phyloP scores from a whole-genome alignment of 129 eudicot genomes.

The Solidago caesia region DNA sequence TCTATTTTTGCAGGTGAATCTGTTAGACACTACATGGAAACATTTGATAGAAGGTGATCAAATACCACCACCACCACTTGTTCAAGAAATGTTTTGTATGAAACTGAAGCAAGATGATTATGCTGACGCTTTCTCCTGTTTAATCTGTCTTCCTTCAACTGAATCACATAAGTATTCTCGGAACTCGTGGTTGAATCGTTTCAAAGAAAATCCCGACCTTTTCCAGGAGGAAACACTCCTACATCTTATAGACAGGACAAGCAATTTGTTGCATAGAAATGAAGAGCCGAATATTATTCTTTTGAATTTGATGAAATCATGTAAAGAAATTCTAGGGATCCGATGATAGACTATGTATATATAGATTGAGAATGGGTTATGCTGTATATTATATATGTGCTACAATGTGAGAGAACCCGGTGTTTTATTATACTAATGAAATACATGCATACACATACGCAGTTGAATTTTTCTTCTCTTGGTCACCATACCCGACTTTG shows the following conservation, averaged over 20 bases:
- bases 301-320: conserved; percentile 46
- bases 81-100: conserved; percentile 63
- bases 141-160: conserved; percentile 44
- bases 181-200: conserved; percentile 55
- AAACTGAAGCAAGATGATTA: conserved; percentile 57
- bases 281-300: conserved; percentile 42
- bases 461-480: no score
- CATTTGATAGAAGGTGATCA: conserved; percentile 58
- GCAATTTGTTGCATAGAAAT: conserved; percentile 27
- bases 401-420: background rate
- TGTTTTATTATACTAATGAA: background rate
- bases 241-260: conserved; percentile 37
- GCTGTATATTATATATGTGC: conserved; percentile 9
- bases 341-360: background rate
- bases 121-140: conserved; percentile 59
- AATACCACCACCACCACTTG: conserved; percentile 58
- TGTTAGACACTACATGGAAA: conserved; percentile 76
- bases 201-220: conserved; percentile 41
- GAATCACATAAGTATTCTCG: conserved; percentile 57
- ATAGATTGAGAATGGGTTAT: background rate
- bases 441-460: no score
- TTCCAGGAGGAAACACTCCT: conserved; percentile 42
- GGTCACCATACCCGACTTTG: no score
- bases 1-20: conserved; percentile 39
- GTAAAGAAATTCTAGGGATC: conserved; percentile 45